Base-by-base conservation (phyloP, 2,329 filamentous ascomycete genomes). In the Huntiella abstrusa region DNA sequence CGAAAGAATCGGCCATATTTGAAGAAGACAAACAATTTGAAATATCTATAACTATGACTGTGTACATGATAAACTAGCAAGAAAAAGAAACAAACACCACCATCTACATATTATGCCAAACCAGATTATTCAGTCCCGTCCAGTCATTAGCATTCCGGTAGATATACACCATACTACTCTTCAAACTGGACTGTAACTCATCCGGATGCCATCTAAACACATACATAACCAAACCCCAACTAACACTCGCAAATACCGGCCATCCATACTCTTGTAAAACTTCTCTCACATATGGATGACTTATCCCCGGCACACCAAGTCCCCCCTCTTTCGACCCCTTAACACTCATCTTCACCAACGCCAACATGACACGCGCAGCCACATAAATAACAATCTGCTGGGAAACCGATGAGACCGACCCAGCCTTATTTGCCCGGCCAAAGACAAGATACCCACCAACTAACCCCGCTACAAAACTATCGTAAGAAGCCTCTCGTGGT, bases 361-460 rank as follows among this genome's bases (percentile, higher is more conserved):
- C 84, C 33, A 98, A 73, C 51, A 81, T 71, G 12, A 95, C 91
- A 53, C 91, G 78, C 41, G 91, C 91, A 59, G 95, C 95, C 52
- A 98, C 83, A 67, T 98, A 98, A 56, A 96, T 83, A 61, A 94
- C 86, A 59, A 98, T 98, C 69, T 98, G 88, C 68, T 95, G 85
- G 64, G 80, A 93, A 52, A 95, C 80, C 52, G 76, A 81, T 51
- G 80, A 82, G 57, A 84, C 77, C 59, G 73, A 72, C 55, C 80
- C 80, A 34, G 64, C 66, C 50, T 82, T 79, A 37, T 70, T 73
- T 50, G 73, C 69, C 37, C 68, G 62, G 42, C 88, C 91, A 60
- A 98, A 98, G 52, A 96, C 84, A 51, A 84, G 64, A 69, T 96
- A 98, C 45, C 91, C 91, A 57, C 91, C 91, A 41, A 93, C 59